Evolutionary conservation across 805 yeast species (phyloP), one percentile per base, ranked within the genome.

Genomic region (Zygoascus flipseniorum): DNA sequence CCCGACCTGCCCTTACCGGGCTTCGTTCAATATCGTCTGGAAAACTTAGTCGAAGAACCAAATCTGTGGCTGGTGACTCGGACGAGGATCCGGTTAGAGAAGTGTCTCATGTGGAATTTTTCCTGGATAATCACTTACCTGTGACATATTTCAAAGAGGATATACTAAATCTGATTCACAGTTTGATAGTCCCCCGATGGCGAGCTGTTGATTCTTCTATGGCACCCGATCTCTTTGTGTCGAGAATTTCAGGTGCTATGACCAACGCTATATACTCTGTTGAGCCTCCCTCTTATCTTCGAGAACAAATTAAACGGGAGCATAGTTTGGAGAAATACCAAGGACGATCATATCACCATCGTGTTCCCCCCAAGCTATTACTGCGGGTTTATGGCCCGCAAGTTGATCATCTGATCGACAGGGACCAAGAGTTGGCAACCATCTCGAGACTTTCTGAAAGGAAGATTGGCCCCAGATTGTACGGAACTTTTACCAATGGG

Each of bases 401-500:
- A 63, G 95, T 84, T 8, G 95, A 82, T 53, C 77, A 83, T 47
- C 81, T 93, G 54, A 89, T 93, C 58, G 97, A 93, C 68, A 75
- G 99, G 61, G 85, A 86, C 19, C 75, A 76, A 56, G 99, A 93
- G 68, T 76, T 93, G 59, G 75, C 77, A 51, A 79, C 85, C 1
- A 74, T 93, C 53, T 79, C 81, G 26, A 81, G 93, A 64, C 76
- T 93, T 56, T 84, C 95, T 0, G 73, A 75, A 49, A 82, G 83
- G 59, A 81, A 81, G 53, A 92, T 93, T 57, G 99, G 99, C 0
- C 97, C 99, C 1, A 78, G 82, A 56, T 70, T 93, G 50, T 74
- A 87, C 63, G 99, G 99, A 2, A 88, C 92, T 47, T 93, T 93
- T 67, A 72, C 81, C 45, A 93, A 93, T 66, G 99, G 99, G 49